Percentiles rank a stretch among this genome's conserved stretches.
Evolutionary conservation across 2,329 filamentous ascomycete genomes (phyloP).

Genomic region (Didymellaceae sp.): DNA sequence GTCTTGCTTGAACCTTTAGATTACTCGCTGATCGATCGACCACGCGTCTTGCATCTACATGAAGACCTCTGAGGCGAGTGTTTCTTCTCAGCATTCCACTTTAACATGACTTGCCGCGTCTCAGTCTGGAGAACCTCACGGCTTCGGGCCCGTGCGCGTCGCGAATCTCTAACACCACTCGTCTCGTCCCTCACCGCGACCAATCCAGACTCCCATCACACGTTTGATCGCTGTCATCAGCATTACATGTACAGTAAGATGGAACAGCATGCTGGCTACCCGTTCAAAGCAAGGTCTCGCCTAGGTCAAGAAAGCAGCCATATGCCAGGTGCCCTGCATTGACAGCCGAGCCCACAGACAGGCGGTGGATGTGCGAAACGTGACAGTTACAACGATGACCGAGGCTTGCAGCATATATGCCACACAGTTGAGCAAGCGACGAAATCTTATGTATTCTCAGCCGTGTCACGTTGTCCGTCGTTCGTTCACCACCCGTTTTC

Average conservation of each 20-base stretch:
- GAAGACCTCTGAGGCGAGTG: background rate
- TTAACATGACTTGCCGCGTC: constrained; percentile 27
- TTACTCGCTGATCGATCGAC: background rate
- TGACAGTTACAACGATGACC: constrained; percentile 30
- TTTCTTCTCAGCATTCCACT: constrained; percentile 19
- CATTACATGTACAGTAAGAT: constrained; percentile 28
- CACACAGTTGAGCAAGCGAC: constrained; percentile 10
- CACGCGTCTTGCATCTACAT: constrained; percentile 15
- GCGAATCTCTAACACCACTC: constrained; percentile 38
- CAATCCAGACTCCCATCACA: constrained; percentile 23
- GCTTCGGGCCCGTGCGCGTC: constrained; percentile 42
- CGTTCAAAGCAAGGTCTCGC: constrained; percentile 31
- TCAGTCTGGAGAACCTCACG: constrained; percentile 5
- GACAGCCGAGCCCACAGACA: constrained; percentile 27
- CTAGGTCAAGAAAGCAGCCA: constrained; percentile 21
- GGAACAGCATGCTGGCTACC: constrained; percentile 23
- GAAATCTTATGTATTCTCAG: constrained; percentile 30
- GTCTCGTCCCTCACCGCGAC: constrained; percentile 34
- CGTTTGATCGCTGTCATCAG: constrained; percentile 25
- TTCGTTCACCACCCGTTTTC: constrained; percentile 11
- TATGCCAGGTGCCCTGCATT: constrained; percentile 41
- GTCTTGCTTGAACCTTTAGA: constrained; percentile 3
- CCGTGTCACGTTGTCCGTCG: constrained; percentile 14
- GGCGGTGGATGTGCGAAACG: constrained; percentile 27
- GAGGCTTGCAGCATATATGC: constrained; percentile 29